Evolutionary conservation across 208 protist genomes (phyloP), one percentile per base, ranked within the genome.

Genomic region (Leishmania braziliensis): DNA sequence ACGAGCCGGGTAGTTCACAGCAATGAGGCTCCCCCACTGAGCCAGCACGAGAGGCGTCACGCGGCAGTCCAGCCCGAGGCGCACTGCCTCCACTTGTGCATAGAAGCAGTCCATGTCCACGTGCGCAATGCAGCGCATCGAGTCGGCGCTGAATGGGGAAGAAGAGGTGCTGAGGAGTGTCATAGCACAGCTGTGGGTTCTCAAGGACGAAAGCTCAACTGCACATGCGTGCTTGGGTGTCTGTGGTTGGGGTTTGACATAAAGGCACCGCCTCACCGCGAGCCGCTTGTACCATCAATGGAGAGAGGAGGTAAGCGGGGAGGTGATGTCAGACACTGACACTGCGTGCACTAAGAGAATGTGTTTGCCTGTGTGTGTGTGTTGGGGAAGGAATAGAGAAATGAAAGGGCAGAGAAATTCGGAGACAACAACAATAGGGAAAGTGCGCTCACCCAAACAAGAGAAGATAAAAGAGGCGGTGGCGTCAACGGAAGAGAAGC

Each of bases 61-160:
- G 16, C 91, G 90, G 79, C 91, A 97, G 81, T 94, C 91, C 46
- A 95, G 79, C 20, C 92, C 90, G 29, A 97, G 89, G 0, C 95
- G 90, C 16, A 96, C 85, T 26, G 92, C 91, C 88, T 98, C 96
- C 73, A 97, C 95, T 72, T 98, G 94, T 0, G 92, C 95, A 84
- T 98, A 98, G 84, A 98, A 98, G 90, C 92, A 97, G 81, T 98
- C 96, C 90, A 98, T 94, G 83, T 98, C 95, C 26, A 98, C 81
- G 87, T 98, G 96, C 63, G 81, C 88, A 50, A 98, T 96, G 86
- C 89, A 92, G 9, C 82, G 82, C 82, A 85, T 80, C 50, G 48
- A 12, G 23, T 75, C 50, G n/a, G 48, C 1, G 29, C 29, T 23
- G 8, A 9, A n/a, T 14, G 23, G 12, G 12, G n/a, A 36, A 8